Percentiles rank a stretch among this genome's conserved stretches.
These are phyloP conservation scores for Lepidium africanum DNA, from an alignment of 345 rosid species.

Conservation along the genomic window DNA sequence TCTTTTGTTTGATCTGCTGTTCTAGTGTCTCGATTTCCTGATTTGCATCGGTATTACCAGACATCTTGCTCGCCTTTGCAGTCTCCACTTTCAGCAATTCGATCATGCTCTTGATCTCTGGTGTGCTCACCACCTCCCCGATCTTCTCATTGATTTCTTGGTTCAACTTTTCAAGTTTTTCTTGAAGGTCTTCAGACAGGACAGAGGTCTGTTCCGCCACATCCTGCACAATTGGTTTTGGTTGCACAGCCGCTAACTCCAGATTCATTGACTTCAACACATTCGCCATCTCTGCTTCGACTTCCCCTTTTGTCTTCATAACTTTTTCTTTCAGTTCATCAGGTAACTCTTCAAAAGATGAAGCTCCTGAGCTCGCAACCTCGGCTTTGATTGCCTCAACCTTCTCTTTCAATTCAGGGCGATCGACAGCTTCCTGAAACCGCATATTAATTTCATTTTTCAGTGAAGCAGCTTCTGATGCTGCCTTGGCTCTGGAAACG, in stretches of 20 bases:
- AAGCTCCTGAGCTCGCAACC: conserved; percentile 40
- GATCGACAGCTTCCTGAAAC: conserved; percentile 48
- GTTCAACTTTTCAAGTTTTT: conserved; percentile 39
- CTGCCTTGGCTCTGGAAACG: conserved; percentile 48
- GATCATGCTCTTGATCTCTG: conserved; percentile 54
- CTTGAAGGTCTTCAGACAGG: conserved; percentile 30
- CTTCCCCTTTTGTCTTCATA: conserved; percentile 38
- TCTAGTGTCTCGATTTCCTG: conserved; percentile 49
- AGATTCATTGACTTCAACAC: conserved; percentile 53
- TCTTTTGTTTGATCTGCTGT: conserved; percentile 53
- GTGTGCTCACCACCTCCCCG: conserved; percentile 39
- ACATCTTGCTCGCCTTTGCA: conserved; percentile 47
- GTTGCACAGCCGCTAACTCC: conserved; percentile 39
- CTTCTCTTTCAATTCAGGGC: conserved; percentile 57
- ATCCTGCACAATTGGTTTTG: conserved; percentile 32
- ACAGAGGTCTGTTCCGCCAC: conserved; percentile 25
- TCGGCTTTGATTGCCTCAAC: conserved; percentile 55
- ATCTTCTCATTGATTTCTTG: conserved; percentile 51
- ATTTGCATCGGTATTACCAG: conserved; percentile 32
- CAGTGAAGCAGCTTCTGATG: conserved; percentile 27
- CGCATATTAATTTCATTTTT: conserved; percentile 50
- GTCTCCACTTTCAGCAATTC: conserved; percentile 58
- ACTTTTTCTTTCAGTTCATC: conserved; percentile 50
- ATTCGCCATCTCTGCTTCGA: conserved; percentile 44
- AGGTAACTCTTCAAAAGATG: conserved; percentile 47